These are phyloP conservation scores for Epichloe baconii DNA, from an alignment of 2,329 filamentous ascomycete genomes.

Conservation along the genomic window DNA sequence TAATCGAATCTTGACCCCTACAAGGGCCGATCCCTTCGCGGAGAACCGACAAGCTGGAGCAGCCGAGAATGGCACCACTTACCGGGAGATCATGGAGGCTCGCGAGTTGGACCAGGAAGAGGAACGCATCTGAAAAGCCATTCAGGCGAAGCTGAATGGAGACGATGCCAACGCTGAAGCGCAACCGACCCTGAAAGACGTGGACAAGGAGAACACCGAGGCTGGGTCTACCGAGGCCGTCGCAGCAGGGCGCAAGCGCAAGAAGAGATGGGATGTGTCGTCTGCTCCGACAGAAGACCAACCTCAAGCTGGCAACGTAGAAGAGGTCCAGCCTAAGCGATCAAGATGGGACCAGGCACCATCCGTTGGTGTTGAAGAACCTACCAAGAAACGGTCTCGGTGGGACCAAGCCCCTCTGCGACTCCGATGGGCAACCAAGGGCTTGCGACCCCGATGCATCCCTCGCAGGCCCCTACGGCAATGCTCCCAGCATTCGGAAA, in stretches of 20 bases:
- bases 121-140: constrained; percentile 66
- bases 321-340: constrained; percentile 54
- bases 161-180: constrained; percentile 51
- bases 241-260: constrained; percentile 60
- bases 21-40: constrained; percentile 74
- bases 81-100: constrained; percentile 80
- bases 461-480: constrained; percentile 40
- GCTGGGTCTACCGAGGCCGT: constrained; percentile 53
- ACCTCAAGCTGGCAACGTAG: constrained; percentile 30
- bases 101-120: constrained; percentile 90
- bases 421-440: constrained; percentile 62
- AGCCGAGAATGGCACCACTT: constrained; percentile 62
- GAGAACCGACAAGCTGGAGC: constrained; percentile 57
- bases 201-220: constrained; percentile 61
- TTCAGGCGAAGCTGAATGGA: constrained; percentile 58
- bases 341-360: constrained; percentile 84
- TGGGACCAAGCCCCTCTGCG: constrained; percentile 82
- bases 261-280: constrained; percentile 86
- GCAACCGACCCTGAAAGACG: constrained; percentile 61
- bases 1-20: constrained; percentile 75
- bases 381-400: constrained; percentile 63
- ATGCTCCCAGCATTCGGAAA: constrained; percentile 58
- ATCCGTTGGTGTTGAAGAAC: constrained; percentile 42
- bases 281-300: constrained; percentile 42
- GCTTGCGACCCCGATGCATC: constrained; percentile 67